phyloP scores from a whole-genome alignment of 2,329 filamentous ascomycete species.

The Ramichloridium luteum region DNA sequence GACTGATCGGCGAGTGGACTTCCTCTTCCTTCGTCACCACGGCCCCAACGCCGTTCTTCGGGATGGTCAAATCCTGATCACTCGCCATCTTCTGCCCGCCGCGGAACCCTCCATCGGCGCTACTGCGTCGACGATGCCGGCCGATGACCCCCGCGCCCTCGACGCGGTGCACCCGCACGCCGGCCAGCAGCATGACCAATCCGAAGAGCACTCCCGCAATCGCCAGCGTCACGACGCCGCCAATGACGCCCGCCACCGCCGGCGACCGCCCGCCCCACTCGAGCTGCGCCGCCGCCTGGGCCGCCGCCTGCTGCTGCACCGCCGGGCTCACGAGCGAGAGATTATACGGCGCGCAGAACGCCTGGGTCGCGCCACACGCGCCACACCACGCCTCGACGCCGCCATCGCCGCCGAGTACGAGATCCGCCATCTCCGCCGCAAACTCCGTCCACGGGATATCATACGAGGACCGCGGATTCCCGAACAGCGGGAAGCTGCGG shows the following conservation, averaged over 20 bases:
- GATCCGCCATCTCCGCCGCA: conserved; percentile 29
- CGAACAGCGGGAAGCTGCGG: conserved; percentile 40
- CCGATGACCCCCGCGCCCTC: too few species aligned
- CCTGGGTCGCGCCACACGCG: conserved; percentile 29
- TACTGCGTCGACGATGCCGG: conserved; percentile 8
- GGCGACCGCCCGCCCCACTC: too few species aligned
- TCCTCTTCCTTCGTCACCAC: conserved; percentile 25
- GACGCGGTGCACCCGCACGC: conserved; percentile 34
- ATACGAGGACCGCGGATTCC: conserved; percentile 32
- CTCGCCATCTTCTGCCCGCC: conserved; percentile 41
- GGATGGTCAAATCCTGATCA: conserved; percentile 40
- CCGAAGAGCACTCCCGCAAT: conserved; percentile 32
- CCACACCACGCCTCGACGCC: conserved; percentile 42
- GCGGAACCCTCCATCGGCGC: conserved; percentile 43
- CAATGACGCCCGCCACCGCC: conserved; percentile 43
- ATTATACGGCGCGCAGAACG: conserved; percentile 34
- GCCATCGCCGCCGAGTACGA: conserved; percentile 33
- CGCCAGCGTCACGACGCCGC: conserved; percentile 40
- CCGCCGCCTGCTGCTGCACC: conserved; percentile 6
- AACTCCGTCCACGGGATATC: conserved; percentile 42
- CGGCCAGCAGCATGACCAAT: conserved; percentile 32
- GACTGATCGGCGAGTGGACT: conserved; percentile 17
- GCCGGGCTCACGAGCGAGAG: too few species aligned
- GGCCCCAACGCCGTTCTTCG: conserved; percentile 29
- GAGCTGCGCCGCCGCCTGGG: too few species aligned